These are phyloP conservation scores for Hemisphaericaspora subhashii DNA, from an alignment of 1,139 yeast genomes.

Conservation along the genomic window DNA sequence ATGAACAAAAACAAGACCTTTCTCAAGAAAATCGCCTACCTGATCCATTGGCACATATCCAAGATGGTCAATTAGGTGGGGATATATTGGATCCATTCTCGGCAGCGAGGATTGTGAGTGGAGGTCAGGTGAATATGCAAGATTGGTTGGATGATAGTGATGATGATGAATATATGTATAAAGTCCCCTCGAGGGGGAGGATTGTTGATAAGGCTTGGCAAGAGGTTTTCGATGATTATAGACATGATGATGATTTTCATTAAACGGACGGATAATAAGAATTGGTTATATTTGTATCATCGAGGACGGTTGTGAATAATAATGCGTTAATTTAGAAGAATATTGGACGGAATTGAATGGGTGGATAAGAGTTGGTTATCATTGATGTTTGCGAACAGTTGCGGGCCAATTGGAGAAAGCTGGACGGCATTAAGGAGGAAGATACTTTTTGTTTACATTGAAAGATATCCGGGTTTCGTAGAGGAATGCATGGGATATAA, in stretches of 20 bases:
- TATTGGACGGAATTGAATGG: too few species aligned
- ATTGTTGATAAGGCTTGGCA: conserved; percentile 33
- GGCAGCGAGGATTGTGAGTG: conserved; percentile 45
- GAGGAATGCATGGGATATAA: too few species aligned
- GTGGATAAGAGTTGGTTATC: too few species aligned
- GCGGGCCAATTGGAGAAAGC: too few species aligned
- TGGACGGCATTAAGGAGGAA: too few species aligned
- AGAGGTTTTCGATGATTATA: conserved; percentile 43
- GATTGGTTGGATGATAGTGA: conserved; percentile 43
- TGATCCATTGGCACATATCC: conserved; percentile 49
- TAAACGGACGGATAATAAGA: conserved; percentile 7
- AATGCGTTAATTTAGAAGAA: too few species aligned
- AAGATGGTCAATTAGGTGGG: conserved; percentile 37
- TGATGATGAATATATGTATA: conserved; percentile 21
- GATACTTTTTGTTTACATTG: too few species aligned
- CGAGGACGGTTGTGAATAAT: conserved; percentile 3
- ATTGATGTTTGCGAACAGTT: too few species aligned
- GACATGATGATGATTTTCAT: conserved; percentile 38
- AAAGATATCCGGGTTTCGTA: too few species aligned
- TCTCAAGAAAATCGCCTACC: conserved; percentile 32
- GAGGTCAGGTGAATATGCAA: conserved; percentile 36
- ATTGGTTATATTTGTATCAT: conserved; percentile 8
- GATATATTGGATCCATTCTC: conserved; percentile 33
- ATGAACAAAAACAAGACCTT: conserved; percentile 4
- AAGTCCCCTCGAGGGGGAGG: conserved; percentile 14